These are phyloP conservation scores for Plasmodium vivax DNA, from an alignment of 169 alveolate species.

Conservation along the genomic window DNA sequence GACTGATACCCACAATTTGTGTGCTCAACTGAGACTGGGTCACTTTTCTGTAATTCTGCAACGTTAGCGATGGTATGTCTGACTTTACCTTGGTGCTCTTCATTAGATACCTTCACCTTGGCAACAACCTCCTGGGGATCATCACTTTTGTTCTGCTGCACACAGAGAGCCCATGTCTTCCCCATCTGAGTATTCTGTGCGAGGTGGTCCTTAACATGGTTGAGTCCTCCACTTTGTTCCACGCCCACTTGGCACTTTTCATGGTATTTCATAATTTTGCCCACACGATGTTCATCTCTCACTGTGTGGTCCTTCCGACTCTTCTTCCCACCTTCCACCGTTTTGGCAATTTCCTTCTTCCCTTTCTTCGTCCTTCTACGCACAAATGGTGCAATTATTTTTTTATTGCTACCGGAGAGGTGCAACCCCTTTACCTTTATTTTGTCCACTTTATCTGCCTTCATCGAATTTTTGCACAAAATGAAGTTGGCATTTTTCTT, in stretches of 20 bases:
- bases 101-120: neutral
- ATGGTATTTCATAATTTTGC: neutral
- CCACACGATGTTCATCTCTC: neutral
- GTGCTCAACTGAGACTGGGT: neutral
- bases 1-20: slow-evolving; percentile 1
- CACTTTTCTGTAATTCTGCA: neutral
- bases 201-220: neutral
- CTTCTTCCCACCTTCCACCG: neutral
- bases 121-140: neutral
- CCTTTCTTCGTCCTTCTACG: neutral
- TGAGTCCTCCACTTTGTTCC: neutral
- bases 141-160: neutral
- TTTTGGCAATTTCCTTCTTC: neutral
- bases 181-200: neutral
- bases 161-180: neutral
- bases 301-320: neutral
- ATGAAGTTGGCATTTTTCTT: neutral
- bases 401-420: neutral
- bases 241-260: neutral
- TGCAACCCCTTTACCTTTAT: neutral
- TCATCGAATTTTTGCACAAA: neutral
- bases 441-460: neutral
- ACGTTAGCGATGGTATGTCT: neutral
- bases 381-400: neutral
- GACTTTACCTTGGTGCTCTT: neutral